These are phyloP conservation scores for Penicillium turbatum DNA, from an alignment of 495 filamentous ascomycete genomes.

Conservation along the genomic window DNA sequence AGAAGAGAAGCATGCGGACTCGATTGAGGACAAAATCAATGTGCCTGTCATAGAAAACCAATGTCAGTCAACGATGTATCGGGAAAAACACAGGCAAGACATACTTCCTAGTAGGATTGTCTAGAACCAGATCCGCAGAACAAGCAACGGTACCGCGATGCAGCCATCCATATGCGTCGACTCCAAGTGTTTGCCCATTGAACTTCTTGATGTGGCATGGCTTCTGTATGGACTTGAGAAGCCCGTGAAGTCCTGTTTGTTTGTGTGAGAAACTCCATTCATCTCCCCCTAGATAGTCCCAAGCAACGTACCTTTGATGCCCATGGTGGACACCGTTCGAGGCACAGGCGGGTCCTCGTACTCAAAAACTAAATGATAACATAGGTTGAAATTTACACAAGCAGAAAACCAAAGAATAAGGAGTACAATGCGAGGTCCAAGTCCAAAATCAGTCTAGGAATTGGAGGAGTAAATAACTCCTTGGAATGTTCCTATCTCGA, in stretches of 20 bases:
- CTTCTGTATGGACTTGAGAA: constrained; percentile 94
- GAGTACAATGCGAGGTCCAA: constrained; percentile 1
- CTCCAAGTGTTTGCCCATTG: constrained; percentile 78
- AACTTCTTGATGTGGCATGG: constrained; percentile 83
- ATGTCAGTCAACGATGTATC: neutral
- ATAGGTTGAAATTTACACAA: constrained; percentile 12
- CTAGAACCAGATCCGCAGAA: constrained; percentile 83
- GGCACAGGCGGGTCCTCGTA: constrained; percentile 31
- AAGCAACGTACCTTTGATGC: constrained; percentile 58
- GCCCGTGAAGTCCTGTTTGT: constrained; percentile 70
- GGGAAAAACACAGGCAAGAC: constrained; percentile 14
- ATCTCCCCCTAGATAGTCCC: constrained; percentile 3
- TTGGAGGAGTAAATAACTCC: constrained; percentile 23
- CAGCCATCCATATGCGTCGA: constrained; percentile 98
- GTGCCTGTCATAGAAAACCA: constrained; percentile 52
- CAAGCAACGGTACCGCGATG: constrained; percentile 91
- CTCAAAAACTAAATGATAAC: constrained; percentile 20
- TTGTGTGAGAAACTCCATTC: neutral
- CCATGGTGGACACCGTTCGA: constrained; percentile 51
- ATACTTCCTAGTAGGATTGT: constrained; percentile 82
- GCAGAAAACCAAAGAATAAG: constrained; percentile 5
- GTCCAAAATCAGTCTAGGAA: constrained; percentile 6
- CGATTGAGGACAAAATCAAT: constrained; percentile 88
- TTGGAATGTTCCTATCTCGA: constrained; percentile 28
- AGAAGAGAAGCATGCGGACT: constrained; percentile 88